These are phyloP conservation scores for Lineolata rhizophorae DNA, from an alignment of 495 filamentous ascomycete genomes.

Conservation along the genomic window DNA sequence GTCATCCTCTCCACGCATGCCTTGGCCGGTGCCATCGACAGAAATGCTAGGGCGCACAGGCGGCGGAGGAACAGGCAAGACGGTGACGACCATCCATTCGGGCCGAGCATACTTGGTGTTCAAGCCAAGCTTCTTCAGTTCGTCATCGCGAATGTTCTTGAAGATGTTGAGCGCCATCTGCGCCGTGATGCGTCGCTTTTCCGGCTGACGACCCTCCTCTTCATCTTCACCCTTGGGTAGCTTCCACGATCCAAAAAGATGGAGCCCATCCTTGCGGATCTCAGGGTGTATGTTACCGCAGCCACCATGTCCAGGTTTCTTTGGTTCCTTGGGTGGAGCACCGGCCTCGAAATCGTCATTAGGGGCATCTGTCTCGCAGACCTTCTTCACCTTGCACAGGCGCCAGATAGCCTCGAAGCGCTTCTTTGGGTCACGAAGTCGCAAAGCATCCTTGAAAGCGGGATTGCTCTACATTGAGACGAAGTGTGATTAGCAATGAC, in stretches of 20 bases:
- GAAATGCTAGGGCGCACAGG: conserved; percentile 91
- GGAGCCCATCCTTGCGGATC: conserved; percentile 66
- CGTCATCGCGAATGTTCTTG: conserved; percentile 53
- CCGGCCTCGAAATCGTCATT: conserved; percentile 35
- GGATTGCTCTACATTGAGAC: conserved; percentile 45
- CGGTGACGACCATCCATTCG: conserved; percentile 95
- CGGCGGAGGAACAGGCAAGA: conserved; percentile 84
- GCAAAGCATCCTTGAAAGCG: conserved; percentile 58
- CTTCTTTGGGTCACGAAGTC: conserved; percentile 69
- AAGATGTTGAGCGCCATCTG: conserved; percentile 68
- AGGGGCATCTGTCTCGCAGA: conserved; percentile 53
- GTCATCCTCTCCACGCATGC: conserved; percentile 88
- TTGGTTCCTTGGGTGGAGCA: conserved; percentile 20
- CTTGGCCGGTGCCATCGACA: conserved; percentile 71
- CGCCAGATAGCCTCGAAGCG: conserved; percentile 81
- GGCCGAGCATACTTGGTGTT: conserved; percentile 86
- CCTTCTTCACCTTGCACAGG: conserved; percentile 64
- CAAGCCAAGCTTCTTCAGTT: conserved; percentile 69
- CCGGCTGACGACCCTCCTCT: conserved; percentile 38
- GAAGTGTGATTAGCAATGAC: conserved; percentile 9
- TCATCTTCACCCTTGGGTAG: conserved; percentile 49
- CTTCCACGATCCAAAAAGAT: conserved; percentile 64
- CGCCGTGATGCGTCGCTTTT: conserved; percentile 72
- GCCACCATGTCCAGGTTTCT: conserved; percentile 47
- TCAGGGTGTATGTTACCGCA: conserved; percentile 82